A percentile compares a stretch with the other conserved stretches of the same genome.
phyloP scores from a whole-genome alignment of 2,329 filamentous ascomycete species.

The Colletotrichum aenigma region DNA sequence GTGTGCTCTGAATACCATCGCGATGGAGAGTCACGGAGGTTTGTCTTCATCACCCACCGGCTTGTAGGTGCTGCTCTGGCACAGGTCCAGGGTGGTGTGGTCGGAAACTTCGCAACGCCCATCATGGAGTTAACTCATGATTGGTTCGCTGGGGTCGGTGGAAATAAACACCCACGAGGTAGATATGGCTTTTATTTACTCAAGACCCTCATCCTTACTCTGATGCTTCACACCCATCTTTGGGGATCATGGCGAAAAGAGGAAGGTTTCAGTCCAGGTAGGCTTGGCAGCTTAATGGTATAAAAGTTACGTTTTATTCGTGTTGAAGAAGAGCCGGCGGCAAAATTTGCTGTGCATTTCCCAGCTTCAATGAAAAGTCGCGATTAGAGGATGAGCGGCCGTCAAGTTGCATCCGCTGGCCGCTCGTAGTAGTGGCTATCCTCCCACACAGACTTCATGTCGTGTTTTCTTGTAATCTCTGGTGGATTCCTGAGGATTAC shows the following conservation, averaged over 20 bases:
- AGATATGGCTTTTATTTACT: background rate
- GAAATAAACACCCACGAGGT: background rate
- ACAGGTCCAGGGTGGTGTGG: fast-evolving
- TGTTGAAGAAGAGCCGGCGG: background rate
- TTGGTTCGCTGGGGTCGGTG: background rate
- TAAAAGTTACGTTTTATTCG: background rate
- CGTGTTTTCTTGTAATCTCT: no score
- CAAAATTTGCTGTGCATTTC: background rate
- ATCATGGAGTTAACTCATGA: background rate
- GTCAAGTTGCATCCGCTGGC: background rate
- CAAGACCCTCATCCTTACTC: background rate
- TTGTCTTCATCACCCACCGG: background rate
- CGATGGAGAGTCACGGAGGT: background rate
- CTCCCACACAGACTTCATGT: background rate
- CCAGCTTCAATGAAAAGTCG: background rate
- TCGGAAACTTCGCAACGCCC: background rate
- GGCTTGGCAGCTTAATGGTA: background rate
- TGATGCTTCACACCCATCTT: no score
- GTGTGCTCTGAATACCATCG: background rate
- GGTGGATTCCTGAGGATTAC: no score
- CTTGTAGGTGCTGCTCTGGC: fast-evolving
- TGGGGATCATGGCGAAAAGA: fast-evolving
- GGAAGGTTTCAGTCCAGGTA: fast-evolving
- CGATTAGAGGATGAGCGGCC: background rate
- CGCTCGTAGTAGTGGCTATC: background rate